Conservation (phyloP, 805 yeast species). For the Metschnikowia lachancei region DNA sequence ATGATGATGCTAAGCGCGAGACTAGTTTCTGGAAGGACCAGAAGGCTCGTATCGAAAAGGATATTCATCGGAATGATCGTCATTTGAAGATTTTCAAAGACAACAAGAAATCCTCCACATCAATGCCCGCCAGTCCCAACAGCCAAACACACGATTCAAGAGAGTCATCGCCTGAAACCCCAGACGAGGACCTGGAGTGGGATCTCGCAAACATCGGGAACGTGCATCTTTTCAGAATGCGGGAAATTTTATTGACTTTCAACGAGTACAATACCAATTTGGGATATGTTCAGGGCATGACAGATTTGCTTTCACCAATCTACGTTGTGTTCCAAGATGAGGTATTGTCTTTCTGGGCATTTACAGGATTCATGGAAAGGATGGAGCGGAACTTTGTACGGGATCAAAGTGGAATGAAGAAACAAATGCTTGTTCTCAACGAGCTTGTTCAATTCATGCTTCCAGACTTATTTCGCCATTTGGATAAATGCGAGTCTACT, state of each 20-base stretch:
- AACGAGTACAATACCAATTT: conserved; percentile 78
- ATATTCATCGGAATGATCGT: conserved; percentile 88
- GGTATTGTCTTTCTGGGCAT: conserved; percentile 81
- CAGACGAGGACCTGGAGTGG: conserved; percentile 45
- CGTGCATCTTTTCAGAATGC: conserved; percentile 67
- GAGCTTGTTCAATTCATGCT: conserved; percentile 87
- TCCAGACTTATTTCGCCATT: conserved; percentile 78
- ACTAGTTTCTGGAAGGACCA: conserved; percentile 85
- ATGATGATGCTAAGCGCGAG: conserved; percentile 47
- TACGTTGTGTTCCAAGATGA: conserved; percentile 70
- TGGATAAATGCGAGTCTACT: conserved; percentile 83
- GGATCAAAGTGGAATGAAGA: conserved; percentile 90
- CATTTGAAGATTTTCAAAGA: conserved; percentile 59
- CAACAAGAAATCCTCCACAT: conserved; percentile 35
- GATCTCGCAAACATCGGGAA: conserved; percentile 67
- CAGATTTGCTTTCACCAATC: conserved; percentile 84
- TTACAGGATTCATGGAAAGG: conserved; percentile 81
- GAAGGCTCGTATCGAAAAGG: conserved; percentile 85
- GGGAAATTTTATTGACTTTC: conserved; percentile 79
- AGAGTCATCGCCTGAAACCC: conserved; percentile 34
- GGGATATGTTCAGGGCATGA: conserved; percentile 98
- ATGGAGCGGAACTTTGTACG: conserved; percentile 93
- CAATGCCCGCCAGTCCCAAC: neutral
- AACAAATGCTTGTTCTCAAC: conserved; percentile 78
- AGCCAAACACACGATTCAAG: neutral